Conservation (phyloP, 805 yeast species). For the Suhomyces canberraensis region DNA sequence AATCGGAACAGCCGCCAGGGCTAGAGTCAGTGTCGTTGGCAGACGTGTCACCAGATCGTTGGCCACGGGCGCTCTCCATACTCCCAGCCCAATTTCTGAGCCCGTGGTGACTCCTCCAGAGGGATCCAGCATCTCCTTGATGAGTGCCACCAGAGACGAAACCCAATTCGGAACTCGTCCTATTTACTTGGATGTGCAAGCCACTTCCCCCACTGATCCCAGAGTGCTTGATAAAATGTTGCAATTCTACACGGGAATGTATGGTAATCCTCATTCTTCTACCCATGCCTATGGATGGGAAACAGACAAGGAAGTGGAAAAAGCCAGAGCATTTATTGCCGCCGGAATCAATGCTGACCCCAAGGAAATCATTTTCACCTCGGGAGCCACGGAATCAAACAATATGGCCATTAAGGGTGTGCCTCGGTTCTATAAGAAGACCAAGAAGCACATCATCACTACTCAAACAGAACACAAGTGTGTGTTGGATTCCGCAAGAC, state of each 20-base stretch:
- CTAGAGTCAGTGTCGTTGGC: not conserved
- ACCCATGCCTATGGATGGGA: conserved; percentile 99
- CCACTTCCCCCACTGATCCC: conserved; percentile 98
- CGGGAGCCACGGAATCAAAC: conserved; percentile 97
- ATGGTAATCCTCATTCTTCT: conserved; percentile 96
- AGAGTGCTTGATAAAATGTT: conserved; percentile 89
- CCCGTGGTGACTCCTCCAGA: conserved; percentile 35
- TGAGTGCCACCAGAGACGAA: conserved; percentile 44
- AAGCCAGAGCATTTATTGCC: conserved; percentile 81
- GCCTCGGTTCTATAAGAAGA: conserved; percentile 84
- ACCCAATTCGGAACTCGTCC: conserved; percentile 71
- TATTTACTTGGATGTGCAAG: conserved; percentile 94
- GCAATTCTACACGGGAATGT: conserved; percentile 82
- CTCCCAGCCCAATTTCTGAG: conserved; percentile 4
- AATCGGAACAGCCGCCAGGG: not conserved
- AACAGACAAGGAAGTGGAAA: conserved; percentile 87
- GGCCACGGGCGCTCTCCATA: conserved; percentile 16
- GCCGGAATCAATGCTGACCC: conserved; percentile 87
- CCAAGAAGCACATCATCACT: conserved; percentile 92
- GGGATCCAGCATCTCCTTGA: conserved; percentile 45
- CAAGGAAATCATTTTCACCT: conserved; percentile 93
- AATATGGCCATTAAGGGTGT: conserved; percentile 96
- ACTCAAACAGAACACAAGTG: conserved; percentile 98
- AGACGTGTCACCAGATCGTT: conserved; percentile 2
- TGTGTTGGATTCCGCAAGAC: conserved; percentile 94